phyloP scores from a whole-genome alignment of 352 stramenopile species.

The Phytophthora ramorum region DNA sequence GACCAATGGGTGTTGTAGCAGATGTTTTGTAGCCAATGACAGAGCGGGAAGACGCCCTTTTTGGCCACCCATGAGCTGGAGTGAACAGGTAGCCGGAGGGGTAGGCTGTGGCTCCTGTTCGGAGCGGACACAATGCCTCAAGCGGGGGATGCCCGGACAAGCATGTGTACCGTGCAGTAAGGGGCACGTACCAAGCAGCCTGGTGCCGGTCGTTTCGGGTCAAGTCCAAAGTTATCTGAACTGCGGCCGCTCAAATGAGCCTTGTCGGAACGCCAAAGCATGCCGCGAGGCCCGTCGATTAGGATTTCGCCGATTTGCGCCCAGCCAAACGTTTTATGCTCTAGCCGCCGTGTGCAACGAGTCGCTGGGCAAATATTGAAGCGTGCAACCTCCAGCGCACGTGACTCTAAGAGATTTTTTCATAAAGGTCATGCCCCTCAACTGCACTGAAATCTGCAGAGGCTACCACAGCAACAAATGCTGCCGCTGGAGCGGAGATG shows the following conservation, averaged over 20 bases:
- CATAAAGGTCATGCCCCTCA: neutral
- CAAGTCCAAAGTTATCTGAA: conserved; percentile 8
- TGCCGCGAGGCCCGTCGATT: neutral
- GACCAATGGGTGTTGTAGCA: conserved; percentile 16
- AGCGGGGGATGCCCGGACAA: neutral
- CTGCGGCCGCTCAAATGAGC: neutral
- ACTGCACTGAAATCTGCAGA: neutral
- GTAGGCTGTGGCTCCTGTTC: neutral
- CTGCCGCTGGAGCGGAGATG: neutral
- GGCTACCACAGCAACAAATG: no score
- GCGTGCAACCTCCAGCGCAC: conserved; percentile 1
- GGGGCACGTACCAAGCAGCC: neutral
- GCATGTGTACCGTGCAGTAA: neutral
- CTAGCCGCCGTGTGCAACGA: conserved; percentile 15
- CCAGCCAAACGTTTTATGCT: conserved; percentile 19
- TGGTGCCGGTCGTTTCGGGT: conserved; percentile 7
- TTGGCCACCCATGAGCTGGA: neutral
- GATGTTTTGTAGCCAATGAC: neutral
- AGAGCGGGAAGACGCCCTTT: neutral
- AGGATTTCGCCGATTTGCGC: conserved; percentile 4
- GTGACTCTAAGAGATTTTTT: neutral
- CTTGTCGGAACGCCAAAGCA: no score
- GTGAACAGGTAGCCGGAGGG: neutral
- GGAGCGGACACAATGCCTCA: neutral
- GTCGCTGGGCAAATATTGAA: conserved; percentile 31